Base-by-base conservation (phyloP, 2,329 filamentous ascomycete species). In the Magnaporthales sp. region DNA sequence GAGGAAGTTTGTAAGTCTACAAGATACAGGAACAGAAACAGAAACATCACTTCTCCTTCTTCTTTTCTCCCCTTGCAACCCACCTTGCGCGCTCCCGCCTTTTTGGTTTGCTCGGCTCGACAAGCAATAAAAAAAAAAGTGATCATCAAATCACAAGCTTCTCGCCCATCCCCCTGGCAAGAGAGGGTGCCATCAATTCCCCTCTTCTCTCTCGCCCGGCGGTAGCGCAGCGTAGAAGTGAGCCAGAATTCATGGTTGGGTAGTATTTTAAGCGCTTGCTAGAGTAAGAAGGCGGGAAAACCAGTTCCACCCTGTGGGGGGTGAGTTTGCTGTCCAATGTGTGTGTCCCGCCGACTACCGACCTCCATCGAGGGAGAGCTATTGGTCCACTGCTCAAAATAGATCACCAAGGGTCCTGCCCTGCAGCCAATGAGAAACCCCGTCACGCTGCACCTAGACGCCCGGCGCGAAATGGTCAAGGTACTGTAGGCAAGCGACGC, bases 401-500 rank as follows among this genome's bases (percentile, higher is more conserved):
- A 73, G 72, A 73, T 63, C 32, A 26, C 31, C 31, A 66, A 51
- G 65, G 63, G 66, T 62, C 46, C 54, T 58, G 56, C 38, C 30
- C 2, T 26, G 7, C 22, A 61, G 38, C 74, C 73, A 75, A 75
- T 74, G 70, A 72, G 60, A 13, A 32, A 11, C 24, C n/a, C 67
- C 27, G 70, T 75, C 74, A 75, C 74, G 67, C 70, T 73, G 73
- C 73, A 74, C 68, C 26, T 75, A 74, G 68, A 75, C 74, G 74
- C 74, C 72, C 54, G 54, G 54, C 54, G 54, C 22, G 54, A 10
- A 26, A 26, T 10, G 54, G 19, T 22, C 15, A 56, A 27, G 54
- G 54, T 9, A 24, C 4, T n/a, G n/a, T n/a, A n/a, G n/a, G 38
- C 38, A 58, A 58, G 54, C 54, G 54, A 58, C 54, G 54, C 54